Evolutionary conservation across 805 yeast species (phyloP).

Genomic region (Nakazawaea holstii): DNA sequence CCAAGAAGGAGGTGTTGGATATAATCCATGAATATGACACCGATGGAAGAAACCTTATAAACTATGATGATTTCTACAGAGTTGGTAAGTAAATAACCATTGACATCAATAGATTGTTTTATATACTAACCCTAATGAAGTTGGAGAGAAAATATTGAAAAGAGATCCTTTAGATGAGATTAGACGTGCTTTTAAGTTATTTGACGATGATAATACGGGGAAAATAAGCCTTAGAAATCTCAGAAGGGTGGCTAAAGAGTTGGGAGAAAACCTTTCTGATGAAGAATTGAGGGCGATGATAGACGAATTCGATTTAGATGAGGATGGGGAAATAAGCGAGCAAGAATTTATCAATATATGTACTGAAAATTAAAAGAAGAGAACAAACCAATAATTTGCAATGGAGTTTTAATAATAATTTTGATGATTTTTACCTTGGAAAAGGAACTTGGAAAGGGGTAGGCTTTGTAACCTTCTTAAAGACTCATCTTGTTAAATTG

Average conservation of each 20-base stretch:
- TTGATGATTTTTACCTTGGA: too few species aligned
- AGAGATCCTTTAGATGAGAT: constrained; percentile 94
- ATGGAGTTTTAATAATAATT: too few species aligned
- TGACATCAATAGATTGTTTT: not conserved
- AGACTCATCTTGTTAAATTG: too few species aligned
- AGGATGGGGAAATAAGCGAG: constrained; percentile 90
- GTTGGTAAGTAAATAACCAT: constrained; percentile 45
- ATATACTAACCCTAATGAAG: constrained; percentile 23
- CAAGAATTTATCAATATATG: constrained; percentile 89
- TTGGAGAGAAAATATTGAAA: constrained; percentile 75
- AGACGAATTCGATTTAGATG: constrained; percentile 93
- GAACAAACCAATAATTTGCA: too few species aligned
- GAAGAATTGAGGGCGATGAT: constrained; percentile 96
- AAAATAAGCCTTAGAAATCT: constrained; percentile 77
- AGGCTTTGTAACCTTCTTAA: too few species aligned
- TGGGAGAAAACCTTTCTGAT: constrained; percentile 88
- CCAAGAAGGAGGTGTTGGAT: constrained; percentile 68
- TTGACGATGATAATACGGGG: constrained; percentile 87
- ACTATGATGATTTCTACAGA: constrained; percentile 76
- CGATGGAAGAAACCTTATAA: constrained; percentile 65
- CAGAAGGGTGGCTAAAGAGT: constrained; percentile 83
- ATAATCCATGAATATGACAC: constrained; percentile 78
- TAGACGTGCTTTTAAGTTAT: constrained; percentile 79
- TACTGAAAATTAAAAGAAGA: constrained; percentile 46
- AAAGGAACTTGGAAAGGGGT: too few species aligned